These are phyloP conservation scores for Litchi chinensis DNA, from an alignment of 345 rosid genomes.

Conservation along the genomic window DNA sequence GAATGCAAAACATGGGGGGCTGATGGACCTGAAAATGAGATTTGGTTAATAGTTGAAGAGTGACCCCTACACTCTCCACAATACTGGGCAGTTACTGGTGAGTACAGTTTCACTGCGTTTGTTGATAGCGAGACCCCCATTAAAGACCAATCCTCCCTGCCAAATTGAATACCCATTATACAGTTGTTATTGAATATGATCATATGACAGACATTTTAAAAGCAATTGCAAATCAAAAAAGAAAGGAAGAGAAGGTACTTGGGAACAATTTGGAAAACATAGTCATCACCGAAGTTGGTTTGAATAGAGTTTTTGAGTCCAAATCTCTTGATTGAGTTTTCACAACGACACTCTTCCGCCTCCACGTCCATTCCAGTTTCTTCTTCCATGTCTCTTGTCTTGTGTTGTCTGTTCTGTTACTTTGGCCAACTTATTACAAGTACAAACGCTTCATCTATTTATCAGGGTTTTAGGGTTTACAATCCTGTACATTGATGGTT, in stretches of 20 bases:
- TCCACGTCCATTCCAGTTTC: conserved; percentile 52
- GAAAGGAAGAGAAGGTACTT: conserved; percentile 41
- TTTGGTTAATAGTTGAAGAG: conserved; percentile 59
- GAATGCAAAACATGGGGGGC: conserved; percentile 74
- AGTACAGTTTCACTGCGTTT: conserved; percentile 76
- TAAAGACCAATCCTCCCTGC: conserved; percentile 79
- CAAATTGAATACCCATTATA: background rate
- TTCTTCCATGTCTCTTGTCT: conserved; percentile 33
- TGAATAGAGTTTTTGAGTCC: conserved; percentile 75
- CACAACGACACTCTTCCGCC: conserved; percentile 38
- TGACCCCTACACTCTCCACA: conserved; percentile 88
- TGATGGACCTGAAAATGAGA: conserved; percentile 63
- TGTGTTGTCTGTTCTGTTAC: background rate
- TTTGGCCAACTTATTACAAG: background rate
- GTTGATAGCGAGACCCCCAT: conserved; percentile 92
- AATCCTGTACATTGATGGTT: background rate
- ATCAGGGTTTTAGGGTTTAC: conserved; percentile 31
- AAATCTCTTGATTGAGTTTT: conserved; percentile 42
- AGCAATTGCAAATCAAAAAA: background rate
- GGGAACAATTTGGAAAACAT: conserved; percentile 83
- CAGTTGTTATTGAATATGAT: background rate
- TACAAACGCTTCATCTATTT: background rate
- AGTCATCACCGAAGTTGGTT: conserved; percentile 86
- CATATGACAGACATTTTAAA: too few relatives aligned
- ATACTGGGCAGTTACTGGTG: conserved; percentile 81